phyloP scores from a whole-genome alignment of 352 stramenopile species.

The Globisporangium radiosum region DNA sequence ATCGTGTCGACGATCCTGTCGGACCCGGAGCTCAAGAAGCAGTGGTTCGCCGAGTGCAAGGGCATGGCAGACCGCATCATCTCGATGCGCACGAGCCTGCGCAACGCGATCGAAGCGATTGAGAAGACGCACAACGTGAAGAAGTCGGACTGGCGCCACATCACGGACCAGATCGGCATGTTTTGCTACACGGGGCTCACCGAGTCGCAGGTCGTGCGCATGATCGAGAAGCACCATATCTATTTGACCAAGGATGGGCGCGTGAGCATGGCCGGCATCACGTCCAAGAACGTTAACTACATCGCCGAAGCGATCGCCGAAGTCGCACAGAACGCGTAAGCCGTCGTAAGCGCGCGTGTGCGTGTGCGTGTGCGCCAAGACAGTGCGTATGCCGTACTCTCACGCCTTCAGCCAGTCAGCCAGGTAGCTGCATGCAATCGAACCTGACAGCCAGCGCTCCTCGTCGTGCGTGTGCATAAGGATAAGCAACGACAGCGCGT shows the following conservation, averaged over 20 bases:
- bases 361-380: too few species aligned
- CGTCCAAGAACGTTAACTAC: conserved; percentile 95
- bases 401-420: too few species aligned
- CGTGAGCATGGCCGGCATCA: conserved; percentile 97
- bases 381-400: too few species aligned
- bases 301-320: conserved; percentile 94
- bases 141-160: conserved; percentile 93
- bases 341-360: too few species aligned
- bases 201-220: conserved; percentile 90
- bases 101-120: conserved; percentile 73
- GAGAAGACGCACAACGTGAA: conserved; percentile 70
- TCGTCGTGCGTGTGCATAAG: too few species aligned
- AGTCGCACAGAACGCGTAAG: conserved; percentile 84
- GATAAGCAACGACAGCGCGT: too few species aligned
- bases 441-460: too few species aligned
- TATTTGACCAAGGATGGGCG: conserved; percentile 98
- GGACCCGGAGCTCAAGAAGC: conserved; percentile 87
- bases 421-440: too few species aligned
- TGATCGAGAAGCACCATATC: conserved; percentile 96
- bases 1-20: conserved; percentile 97
- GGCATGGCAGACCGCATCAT: conserved; percentile 95
- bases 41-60: conserved; percentile 95
- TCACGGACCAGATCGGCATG: conserved; percentile 99
- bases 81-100: conserved; percentile 87
- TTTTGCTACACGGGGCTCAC: conserved; percentile 98